Percentiles rank a stretch among this genome's conserved stretches.
phyloP scores from a whole-genome alignment of 73 alveolate genomes.

The Strombidium stylifer region DNA sequence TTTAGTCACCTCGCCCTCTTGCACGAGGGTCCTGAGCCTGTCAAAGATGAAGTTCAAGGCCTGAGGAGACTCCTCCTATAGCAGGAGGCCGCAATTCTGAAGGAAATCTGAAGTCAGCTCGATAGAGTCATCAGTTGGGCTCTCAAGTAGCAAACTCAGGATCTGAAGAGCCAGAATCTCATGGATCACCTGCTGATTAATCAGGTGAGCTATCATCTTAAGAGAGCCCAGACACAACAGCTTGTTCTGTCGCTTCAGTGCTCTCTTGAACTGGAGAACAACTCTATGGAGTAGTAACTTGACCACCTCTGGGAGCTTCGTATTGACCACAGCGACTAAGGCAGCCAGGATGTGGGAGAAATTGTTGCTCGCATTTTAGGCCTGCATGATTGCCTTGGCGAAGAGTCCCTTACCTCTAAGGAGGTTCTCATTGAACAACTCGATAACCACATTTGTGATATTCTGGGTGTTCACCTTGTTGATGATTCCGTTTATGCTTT shows the following conservation, averaged over 20 bases:
- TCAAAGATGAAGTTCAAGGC: constrained; percentile 96
- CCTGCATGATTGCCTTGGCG: constrained; percentile 92
- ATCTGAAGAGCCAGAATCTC: constrained; percentile 95
- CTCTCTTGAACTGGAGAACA: constrained; percentile 91
- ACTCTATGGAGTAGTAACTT: constrained; percentile 89
- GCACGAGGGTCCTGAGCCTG: constrained; percentile 83
- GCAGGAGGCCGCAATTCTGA: constrained; percentile 97
- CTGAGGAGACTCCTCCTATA: constrained; percentile 91
- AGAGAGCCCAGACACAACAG: constrained; percentile 90
- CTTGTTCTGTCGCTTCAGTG: constrained; percentile 95
- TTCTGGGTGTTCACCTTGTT: constrained; percentile 94
- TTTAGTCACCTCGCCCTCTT: constrained; percentile 83
- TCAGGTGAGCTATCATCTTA: constrained; percentile 98
- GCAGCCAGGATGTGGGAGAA: constrained; percentile 99
- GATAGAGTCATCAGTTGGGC: constrained; percentile 94
- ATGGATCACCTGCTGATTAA: constrained; percentile 95
- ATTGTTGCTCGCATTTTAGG: constrained; percentile 92
- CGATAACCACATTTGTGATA: constrained; percentile 87
- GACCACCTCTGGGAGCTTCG: constrained; percentile 98
- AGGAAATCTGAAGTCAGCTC: constrained; percentile 91
- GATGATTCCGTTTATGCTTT: constrained; percentile 96
- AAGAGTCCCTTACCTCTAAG: constrained; percentile 98
- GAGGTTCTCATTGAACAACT: constrained; percentile 98
- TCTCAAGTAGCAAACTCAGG: constrained; percentile 87
- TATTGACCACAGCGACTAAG: constrained; percentile 94